Base-by-base conservation (phyloP, 2,329 filamentous ascomycete genomes). In the Fusarium agapanthi region DNA sequence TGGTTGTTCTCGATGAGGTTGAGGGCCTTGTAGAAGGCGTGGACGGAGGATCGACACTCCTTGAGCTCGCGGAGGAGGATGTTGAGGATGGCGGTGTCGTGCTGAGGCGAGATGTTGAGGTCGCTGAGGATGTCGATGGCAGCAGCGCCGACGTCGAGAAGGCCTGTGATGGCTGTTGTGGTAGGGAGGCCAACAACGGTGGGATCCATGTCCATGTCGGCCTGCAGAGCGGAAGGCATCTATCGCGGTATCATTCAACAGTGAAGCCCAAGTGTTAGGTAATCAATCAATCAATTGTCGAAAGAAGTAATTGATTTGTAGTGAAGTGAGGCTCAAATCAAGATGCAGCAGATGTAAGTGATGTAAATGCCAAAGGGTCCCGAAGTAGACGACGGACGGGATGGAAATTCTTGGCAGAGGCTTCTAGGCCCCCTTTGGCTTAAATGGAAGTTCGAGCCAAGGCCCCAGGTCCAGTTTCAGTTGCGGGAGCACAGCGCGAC, bases 11-110 rank as follows among this genome's bases (percentile, higher is more conserved):
- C 79, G 61, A 82, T 74, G 26, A 80, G 75, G 28, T 64, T 73
- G 48, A 83, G 76, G 9, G 79, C 80, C 71, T 82, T 82, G 74
- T 79, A 79, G 41, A 83, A 75, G 43, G 81, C 76, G 71, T 81
- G 79, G 24, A 82, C 75, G 2, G 81, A 81, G 16, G 81, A 83
- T 38, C 81, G 80, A 41, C 80, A 81, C 67, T 83, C 81, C 55
- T 82, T 81, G 41, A 81, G 69, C 66, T 82, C 80, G 50, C 80
- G 79, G 11, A 82, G 75, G 18, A 80, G 79, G 50, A 77, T 73
- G 70, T 77, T 78, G 64, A 81, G 69, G 34, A 77, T 48, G 12
- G 73, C 67, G 24, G 79, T 79, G 61, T 71, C 70, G 64, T 72
- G 61, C 63, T 74, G 74, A 3, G 80, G 76, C 11, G 78, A 72